phyloP scores from a whole-genome alignment of 306 rosid species.

The Cyclanthera cordifolia region DNA sequence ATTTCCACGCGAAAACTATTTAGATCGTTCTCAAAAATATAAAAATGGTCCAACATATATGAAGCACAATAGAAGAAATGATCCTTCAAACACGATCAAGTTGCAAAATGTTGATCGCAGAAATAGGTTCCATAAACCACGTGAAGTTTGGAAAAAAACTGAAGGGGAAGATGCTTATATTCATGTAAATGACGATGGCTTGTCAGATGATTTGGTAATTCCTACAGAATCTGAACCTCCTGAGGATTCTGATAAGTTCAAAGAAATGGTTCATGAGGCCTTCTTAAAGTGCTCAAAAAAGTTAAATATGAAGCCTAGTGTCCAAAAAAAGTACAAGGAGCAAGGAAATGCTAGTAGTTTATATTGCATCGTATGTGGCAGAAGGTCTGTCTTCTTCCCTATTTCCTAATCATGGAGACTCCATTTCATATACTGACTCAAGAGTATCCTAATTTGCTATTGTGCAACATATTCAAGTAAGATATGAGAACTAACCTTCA shows the following conservation, averaged over 20 bases:
- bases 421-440: conserved; percentile 28
- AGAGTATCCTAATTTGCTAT: conserved; percentile 27
- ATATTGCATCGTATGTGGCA: conserved; percentile 88
- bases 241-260: conserved; percentile 72
- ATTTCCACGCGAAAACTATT: conserved; percentile 33
- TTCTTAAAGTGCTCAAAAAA: conserved; percentile 60
- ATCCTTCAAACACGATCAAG: conserved; percentile 45
- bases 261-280: conserved; percentile 57
- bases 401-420: conserved; percentile 32
- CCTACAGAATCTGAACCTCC: conserved; percentile 44
- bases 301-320: conserved; percentile 45
- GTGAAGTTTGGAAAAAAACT: conserved; percentile 57
- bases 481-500: conserved; percentile 21
- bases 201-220: conserved; percentile 41
- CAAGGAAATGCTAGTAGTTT: conserved; percentile 85
- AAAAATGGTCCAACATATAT: conserved; percentile 40
- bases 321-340: conserved; percentile 64
- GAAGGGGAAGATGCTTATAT: conserved; percentile 36
- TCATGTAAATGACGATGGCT: conserved; percentile 33
- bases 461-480: conserved; percentile 21
- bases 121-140: conserved; percentile 39
- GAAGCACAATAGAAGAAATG: conserved; percentile 38
- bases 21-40: conserved; percentile 22
- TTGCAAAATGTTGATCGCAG: conserved; percentile 36
- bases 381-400: conserved; percentile 76